A percentile compares a stretch with the other conserved stretches of the same genome.
These are phyloP conservation scores for Ophiostoma piceae DNA, from an alignment of 2,329 filamentous ascomycete species.

Conservation along the genomic window DNA sequence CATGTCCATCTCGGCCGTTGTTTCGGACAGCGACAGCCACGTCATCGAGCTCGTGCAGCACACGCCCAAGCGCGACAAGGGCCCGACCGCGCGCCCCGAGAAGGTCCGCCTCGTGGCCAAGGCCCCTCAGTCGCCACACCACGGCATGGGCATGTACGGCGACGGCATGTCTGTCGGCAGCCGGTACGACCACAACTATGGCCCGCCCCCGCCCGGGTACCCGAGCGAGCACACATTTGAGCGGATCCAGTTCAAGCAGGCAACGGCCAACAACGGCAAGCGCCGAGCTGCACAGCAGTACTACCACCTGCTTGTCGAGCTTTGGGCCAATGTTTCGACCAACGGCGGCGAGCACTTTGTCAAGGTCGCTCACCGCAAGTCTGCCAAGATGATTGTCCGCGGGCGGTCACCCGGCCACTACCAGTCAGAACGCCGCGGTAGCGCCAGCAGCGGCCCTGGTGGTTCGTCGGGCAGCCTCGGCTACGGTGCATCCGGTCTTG, in stretches of 20 bases:
- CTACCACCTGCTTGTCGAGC: constrained; percentile 83
- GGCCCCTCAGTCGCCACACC: constrained; percentile 48
- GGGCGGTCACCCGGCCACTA: constrained; percentile 79
- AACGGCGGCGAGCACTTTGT: constrained; percentile 51
- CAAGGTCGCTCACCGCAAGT: constrained; percentile 66
- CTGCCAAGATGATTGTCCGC: constrained; percentile 79
- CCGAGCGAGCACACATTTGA: constrained; percentile 65
- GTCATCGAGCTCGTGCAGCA: constrained; percentile 81
- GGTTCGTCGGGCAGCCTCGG: constrained; percentile 58
- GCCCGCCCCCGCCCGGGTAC: constrained; percentile 37
- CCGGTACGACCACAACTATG: constrained; percentile 43
- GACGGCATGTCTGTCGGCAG: constrained; percentile 21
- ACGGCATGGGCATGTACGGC: constrained; percentile 41
- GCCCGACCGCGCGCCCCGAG: constrained; percentile 69
- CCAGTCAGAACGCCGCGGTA: constrained; percentile 63
- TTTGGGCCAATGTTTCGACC: constrained; percentile 63
- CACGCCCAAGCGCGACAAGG: constrained; percentile 86
- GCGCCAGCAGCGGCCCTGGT: constrained; percentile 61
- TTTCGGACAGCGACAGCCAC: constrained; percentile 70
- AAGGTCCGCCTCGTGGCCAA: constrained; percentile 63
- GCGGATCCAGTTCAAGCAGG: constrained; percentile 89
- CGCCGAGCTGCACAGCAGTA: constrained; percentile 85
- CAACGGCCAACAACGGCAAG: constrained; percentile 91
- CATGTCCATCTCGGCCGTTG: constrained; percentile 78
- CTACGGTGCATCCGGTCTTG: constrained; percentile 39